These are phyloP conservation scores for Vaccinium myrtillus DNA, from an alignment of 148 eudicot species.

Conservation along the genomic window DNA sequence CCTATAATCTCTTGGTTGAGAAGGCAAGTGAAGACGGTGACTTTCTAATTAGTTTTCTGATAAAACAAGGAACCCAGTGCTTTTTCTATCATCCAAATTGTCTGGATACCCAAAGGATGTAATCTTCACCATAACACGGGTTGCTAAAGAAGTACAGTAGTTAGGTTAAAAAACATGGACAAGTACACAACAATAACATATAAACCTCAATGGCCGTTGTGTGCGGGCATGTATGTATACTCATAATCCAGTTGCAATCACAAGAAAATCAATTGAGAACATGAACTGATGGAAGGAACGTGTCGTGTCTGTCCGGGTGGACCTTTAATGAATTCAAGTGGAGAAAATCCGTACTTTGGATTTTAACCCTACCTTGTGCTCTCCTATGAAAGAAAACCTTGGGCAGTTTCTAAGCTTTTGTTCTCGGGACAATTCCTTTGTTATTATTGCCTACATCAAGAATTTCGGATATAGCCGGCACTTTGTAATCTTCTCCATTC, in stretches of 20 bases:
- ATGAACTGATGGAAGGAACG: neutral
- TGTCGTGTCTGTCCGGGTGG: too few relatives aligned
- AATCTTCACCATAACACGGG: neutral
- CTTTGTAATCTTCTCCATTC: too few relatives aligned
- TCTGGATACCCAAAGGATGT: neutral
- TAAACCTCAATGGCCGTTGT: neutral
- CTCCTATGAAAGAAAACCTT: too few relatives aligned
- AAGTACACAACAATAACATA: neutral
- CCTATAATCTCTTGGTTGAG: too few relatives aligned
- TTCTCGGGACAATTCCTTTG: too few relatives aligned
- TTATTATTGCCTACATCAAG: too few relatives aligned
- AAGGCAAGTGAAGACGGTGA: too few relatives aligned
- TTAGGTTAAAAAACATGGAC: neutral
- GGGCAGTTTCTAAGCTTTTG: too few relatives aligned
- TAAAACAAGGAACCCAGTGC: neutral
- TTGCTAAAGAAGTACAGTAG: neutral
- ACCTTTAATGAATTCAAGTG: too few relatives aligned
- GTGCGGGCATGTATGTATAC: neutral
- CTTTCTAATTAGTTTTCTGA: neutral
- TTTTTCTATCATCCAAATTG: neutral
- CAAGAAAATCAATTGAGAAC: neutral
- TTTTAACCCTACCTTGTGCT: too few relatives aligned
- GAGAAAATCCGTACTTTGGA: too few relatives aligned
- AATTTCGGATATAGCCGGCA: too few relatives aligned
- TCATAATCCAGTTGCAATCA: neutral